phyloP scores from a whole-genome alignment of 177 flowering plant species.

The Vitis hybrid region DNA sequence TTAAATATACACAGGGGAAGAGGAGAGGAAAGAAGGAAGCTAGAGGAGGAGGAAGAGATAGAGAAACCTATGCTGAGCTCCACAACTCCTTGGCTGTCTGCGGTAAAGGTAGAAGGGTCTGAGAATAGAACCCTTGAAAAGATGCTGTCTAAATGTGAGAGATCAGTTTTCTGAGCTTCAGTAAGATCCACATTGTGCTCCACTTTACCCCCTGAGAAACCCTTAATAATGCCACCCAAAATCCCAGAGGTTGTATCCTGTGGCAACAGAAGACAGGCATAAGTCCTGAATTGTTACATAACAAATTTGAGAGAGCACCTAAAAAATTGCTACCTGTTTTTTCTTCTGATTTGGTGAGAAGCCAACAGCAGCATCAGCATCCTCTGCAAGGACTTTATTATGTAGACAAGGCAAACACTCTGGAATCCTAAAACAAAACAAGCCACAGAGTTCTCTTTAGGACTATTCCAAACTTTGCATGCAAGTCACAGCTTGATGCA shows the following conservation, averaged over 20 bases:
- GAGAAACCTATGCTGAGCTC: constrained; percentile 51
- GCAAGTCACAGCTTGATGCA: not conserved
- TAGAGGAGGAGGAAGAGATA: not conserved
- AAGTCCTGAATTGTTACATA: not conserved
- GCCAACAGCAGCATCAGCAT: constrained; percentile 31
- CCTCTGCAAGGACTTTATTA: constrained; percentile 55
- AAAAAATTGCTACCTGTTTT: constrained; percentile 33
- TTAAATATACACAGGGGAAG: not conserved
- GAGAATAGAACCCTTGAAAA: constrained; percentile 58
- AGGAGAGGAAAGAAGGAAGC: not conserved
- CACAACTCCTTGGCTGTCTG: constrained; percentile 30
- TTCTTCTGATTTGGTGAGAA: constrained; percentile 31
- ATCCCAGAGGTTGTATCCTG: constrained; percentile 50
- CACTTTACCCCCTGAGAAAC: constrained; percentile 49
- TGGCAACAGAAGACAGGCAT: constrained; percentile 9
- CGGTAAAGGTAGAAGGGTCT: constrained; percentile 24
- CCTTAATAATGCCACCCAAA: constrained; percentile 68
- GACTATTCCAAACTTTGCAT: not conserved
- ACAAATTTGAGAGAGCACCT: not conserved
- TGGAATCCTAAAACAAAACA: constrained; percentile 38
- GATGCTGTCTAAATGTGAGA: constrained; percentile 49
- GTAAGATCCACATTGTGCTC: constrained; percentile 23
- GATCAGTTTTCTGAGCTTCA: constrained; percentile 25
- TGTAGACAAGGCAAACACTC: constrained; percentile 54
- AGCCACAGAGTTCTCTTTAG: not conserved